phyloP scores from a whole-genome alignment of 2,329 filamentous ascomycete genomes.

The Penicillium nordicum region DNA sequence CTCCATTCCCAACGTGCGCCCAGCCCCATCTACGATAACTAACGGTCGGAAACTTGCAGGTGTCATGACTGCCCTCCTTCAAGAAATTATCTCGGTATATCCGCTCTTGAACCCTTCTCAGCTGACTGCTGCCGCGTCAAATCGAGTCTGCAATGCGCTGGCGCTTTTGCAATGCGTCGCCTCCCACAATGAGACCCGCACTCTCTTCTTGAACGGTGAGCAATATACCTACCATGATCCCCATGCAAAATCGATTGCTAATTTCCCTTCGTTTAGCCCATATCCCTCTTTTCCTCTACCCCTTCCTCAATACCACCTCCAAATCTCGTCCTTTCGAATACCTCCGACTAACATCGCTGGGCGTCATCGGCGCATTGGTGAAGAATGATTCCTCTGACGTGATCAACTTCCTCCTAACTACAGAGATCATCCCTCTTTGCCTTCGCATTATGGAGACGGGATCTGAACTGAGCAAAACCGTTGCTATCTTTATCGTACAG shows the following conservation, averaged over 20 bases:
- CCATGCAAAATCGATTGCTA: slow-evolving; percentile 2
- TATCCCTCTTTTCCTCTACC: slow-evolving; percentile 95
- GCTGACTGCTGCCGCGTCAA: slow-evolving; percentile 93
- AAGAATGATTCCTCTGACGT: slow-evolving; percentile 99
- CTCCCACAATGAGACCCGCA: slow-evolving; percentile 93
- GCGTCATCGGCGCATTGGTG: slow-evolving; percentile 92
- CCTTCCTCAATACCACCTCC: slow-evolving; percentile 96
- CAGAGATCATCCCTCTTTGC: slow-evolving; percentile 96
- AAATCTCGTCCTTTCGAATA: slow-evolving; percentile 98
- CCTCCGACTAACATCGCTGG: slow-evolving; percentile 87
- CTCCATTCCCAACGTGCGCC: slow-evolving; percentile 13
- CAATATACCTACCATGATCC: not conserved
- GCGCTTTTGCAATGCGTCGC: slow-evolving; percentile 95
- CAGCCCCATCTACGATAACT: slow-evolving; percentile 14
- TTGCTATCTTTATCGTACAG: slow-evolving; percentile 98
- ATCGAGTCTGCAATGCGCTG: slow-evolving; percentile 94
- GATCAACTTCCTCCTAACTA: slow-evolving; percentile 97
- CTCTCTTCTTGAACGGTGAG: slow-evolving; percentile 85
- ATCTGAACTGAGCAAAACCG: slow-evolving; percentile 96
- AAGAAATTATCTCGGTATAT: slow-evolving; percentile 99
- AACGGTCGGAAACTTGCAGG: slow-evolving; percentile 52
- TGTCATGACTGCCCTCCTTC: slow-evolving; percentile 95
- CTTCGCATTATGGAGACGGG: slow-evolving; percentile 99
- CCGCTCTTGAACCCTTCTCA: slow-evolving; percentile 94
- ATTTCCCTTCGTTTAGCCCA: slow-evolving; percentile 62